phyloP scores from a whole-genome alignment of 192 early-diverging fungal species.

The Endogone sp. region DNA sequence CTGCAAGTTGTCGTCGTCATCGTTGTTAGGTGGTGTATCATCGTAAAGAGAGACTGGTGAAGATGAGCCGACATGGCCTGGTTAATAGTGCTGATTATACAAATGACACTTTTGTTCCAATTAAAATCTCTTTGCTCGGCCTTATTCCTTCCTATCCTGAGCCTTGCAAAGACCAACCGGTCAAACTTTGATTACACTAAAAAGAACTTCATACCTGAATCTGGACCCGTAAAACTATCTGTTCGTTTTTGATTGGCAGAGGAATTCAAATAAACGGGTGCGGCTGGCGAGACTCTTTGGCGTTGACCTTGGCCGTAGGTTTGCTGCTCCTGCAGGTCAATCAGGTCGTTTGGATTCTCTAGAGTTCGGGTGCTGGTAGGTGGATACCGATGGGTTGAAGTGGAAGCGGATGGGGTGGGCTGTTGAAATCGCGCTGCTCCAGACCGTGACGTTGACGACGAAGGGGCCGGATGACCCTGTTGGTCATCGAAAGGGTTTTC shows the following conservation, averaged over 20 bases:
- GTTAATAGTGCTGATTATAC: too few species aligned
- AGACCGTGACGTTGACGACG: background rate
- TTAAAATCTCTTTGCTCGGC: too few species aligned
- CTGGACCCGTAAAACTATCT: background rate
- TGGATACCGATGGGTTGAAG: too few species aligned
- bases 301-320: background rate
- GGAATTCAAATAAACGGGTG: background rate
- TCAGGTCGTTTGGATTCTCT: background rate
- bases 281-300: background rate
- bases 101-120: too few species aligned
- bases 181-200: too few species aligned
- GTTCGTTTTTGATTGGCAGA: background rate
- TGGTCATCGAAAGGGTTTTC: background rate
- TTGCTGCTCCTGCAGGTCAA: background rate
- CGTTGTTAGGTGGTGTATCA: background rate
- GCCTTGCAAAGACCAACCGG: too few species aligned
- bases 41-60: slow-evolving; percentile 1
- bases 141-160: too few species aligned
- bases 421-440: background rate
- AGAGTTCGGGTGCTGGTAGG: background rate
- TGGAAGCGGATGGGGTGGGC: too few species aligned
- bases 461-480: background rate
- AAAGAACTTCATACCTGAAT: background rate
- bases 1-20: background rate
- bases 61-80: background rate